A percentile compares a stretch with the other conserved stretches of the same genome.
phyloP scores from a whole-genome alignment of 202 grass and related monocot genomes.

The Bolboschoenoplectus hybrid region DNA sequence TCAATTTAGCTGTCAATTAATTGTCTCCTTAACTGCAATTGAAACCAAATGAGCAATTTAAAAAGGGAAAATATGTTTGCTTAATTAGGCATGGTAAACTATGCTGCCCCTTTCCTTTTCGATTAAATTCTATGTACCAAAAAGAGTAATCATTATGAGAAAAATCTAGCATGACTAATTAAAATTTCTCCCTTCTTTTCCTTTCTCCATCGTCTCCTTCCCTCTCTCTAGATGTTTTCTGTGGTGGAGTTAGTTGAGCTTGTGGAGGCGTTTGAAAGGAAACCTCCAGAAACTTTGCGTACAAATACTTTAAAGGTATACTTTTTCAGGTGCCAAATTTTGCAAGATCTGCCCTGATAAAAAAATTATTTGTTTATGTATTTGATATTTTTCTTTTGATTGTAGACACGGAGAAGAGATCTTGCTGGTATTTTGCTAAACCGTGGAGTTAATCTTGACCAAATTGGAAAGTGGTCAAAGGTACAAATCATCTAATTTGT shows the following conservation, averaged over 20 bases:
- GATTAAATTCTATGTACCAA: background rate
- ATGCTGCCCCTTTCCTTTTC: background rate
- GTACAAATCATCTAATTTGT: conserved; percentile 46
- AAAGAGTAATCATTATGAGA: conserved; percentile 8
- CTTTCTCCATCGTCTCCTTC: background rate
- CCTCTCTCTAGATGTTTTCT: conserved; percentile 69
- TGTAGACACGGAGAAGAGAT: conserved; percentile 92
- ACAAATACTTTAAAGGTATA: conserved; percentile 95
- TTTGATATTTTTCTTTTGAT: conserved; percentile 16
- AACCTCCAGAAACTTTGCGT: conserved; percentile 79
- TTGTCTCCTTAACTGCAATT: background rate
- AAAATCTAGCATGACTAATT: background rate
- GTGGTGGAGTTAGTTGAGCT: conserved; percentile 88
- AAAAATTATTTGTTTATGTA: background rate
- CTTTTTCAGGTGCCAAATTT: background rate
- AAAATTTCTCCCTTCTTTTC: conserved; percentile 2
- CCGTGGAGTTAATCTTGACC: conserved; percentile 97
- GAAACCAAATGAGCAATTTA: background rate
- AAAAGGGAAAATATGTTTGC: background rate
- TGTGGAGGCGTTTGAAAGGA: conserved; percentile 93
- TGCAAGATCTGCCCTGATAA: background rate
- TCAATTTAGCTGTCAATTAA: background rate
- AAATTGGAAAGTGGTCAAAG: conserved; percentile 99
- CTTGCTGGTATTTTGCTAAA: conserved; percentile 96
- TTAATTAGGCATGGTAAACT: background rate